Base-by-base conservation (phyloP, 345 rosid genomes). In the Passiflora organensis region DNA sequence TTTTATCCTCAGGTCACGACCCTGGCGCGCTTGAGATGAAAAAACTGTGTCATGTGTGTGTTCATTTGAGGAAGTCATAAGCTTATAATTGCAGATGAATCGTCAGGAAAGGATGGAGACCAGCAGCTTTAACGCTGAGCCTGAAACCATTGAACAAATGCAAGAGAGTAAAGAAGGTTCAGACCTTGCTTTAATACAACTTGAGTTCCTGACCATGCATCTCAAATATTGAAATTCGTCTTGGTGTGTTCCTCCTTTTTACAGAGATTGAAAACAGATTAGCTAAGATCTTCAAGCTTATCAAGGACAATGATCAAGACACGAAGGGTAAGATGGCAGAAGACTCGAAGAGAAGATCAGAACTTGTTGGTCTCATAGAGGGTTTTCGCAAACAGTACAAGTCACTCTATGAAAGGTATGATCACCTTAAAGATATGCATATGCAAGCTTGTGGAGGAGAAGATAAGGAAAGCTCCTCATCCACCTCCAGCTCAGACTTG, bases 251-350 rank as follows among this genome's bases (percentile, higher is more conserved):
- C 20, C 16, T 49, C 63, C 34, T 20, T 52, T 51, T 36, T 56
- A 68, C 79, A 82, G 91, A 82, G 55, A 64, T 78, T 19, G 85
- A 80, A 52, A 62, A 50, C 54, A 80, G 75, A 64, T 45, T 76
- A 14, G 64, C 68, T 32, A 55, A 52, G 60, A 82, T 81, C 54
- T 36, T 75, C 43, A 73, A 75, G 51, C 74, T 73, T 23, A 58
- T 84, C 17, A 78, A 73, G 68, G 73, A 49, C 48, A 77, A 73
- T 53, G 66, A 48, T 5, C 62, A 58, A 32, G 67, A 64, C 21
- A 58, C 59, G 17, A 59, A 51, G 11, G 78, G 77, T 36, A 75
- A 69, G 25, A 57, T 63, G 48, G 56, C 72, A 18, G 72, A 72
- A 12, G 34, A 28, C 3, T 28, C 34, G 8, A 72, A 61, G 56